Evolutionary conservation across 2,329 filamentous ascomycete genomes (phyloP), one percentile per base, ranked within the genome.

Genomic region (Aspergillus luchuensis): DNA sequence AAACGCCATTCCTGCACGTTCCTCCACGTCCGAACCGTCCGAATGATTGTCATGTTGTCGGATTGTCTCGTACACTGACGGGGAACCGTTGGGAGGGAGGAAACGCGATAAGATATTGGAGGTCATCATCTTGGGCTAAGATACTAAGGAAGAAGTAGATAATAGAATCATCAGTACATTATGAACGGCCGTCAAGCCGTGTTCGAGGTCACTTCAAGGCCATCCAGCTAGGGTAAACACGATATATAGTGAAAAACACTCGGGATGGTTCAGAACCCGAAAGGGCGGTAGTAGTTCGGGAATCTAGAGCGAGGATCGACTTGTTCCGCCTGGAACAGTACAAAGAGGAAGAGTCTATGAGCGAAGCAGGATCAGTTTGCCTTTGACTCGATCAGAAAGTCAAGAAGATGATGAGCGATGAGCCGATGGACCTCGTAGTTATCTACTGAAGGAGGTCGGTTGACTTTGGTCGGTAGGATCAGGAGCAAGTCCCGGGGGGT

Each of bases 1-100:
- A 55, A 81, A 73, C 50, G 78, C 78, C 73, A 84, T 76, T 15
- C 78, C 82, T 48, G 76, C 80, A 58, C 74, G 76, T 60, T 79
- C 78, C 67, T 80, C 79, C 53, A 77, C 63, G 71, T 80, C 80
- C 19, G 76, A 82, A 59, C 65, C 72, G 63, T 78, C 81, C 61
- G 74, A 82, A 36, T 70, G 78, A 63, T 76, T 76, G 59, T 80
- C 77, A 64, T 82, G 74, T 64, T 80, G 74, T 33, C 78, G 76
- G 54, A 81, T 76, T 61, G 75, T 79, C 72, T 80, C 80, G 68
- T 79, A 80, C 61, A 82, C 78, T 25, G 81, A 82, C 17, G 74
- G 77, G 8, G 80, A 80, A 64, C 80, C 79, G 47, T 78, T 77
- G n/a, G 81, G 78, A 45, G 81, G 82, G 23, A 84, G 75, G 41